phyloP scores from a whole-genome alignment of 148 eudicot species.

The Beta vulgaris region DNA sequence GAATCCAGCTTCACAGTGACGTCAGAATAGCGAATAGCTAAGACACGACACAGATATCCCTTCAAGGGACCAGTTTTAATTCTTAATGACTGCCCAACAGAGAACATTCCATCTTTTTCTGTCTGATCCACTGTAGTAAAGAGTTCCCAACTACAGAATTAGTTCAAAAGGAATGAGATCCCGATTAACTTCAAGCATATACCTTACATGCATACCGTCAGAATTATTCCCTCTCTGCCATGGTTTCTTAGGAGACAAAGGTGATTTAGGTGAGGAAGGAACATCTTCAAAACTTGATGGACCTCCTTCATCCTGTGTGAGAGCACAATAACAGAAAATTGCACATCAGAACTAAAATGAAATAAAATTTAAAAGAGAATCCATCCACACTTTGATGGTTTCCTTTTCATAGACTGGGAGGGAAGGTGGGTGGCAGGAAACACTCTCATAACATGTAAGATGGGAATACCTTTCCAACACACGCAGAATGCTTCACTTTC shows the following conservation, averaged over 20 bases:
- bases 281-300: constrained; percentile 58
- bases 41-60: constrained; percentile 88
- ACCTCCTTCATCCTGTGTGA: constrained; percentile 54
- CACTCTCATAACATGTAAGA: constrained; percentile 6
- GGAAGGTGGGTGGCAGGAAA: neutral
- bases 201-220: constrained; percentile 48
- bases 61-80: constrained; percentile 90
- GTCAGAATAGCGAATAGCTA: constrained; percentile 79
- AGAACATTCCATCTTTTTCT: constrained; percentile 61
- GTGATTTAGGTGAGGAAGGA: constrained; percentile 77
- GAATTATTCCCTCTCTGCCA: constrained; percentile 53
- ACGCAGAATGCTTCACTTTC: constrained; percentile 51
- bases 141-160: constrained; percentile 10
- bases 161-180: neutral
- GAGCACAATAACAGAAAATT: neutral
- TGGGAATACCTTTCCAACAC: constrained; percentile 61
- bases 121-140: constrained; percentile 44
- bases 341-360: neutral
- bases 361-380: neutral
- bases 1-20: constrained; percentile 95
- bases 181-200: constrained; percentile 1
- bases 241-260: constrained; percentile 61
- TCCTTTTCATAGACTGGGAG: neutral
- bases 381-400: constrained; percentile 10
- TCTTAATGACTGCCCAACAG: constrained; percentile 87